Base-by-base conservation (phyloP, 2,329 filamentous ascomycete species). In the Ceratocystis diversiconidia region DNA sequence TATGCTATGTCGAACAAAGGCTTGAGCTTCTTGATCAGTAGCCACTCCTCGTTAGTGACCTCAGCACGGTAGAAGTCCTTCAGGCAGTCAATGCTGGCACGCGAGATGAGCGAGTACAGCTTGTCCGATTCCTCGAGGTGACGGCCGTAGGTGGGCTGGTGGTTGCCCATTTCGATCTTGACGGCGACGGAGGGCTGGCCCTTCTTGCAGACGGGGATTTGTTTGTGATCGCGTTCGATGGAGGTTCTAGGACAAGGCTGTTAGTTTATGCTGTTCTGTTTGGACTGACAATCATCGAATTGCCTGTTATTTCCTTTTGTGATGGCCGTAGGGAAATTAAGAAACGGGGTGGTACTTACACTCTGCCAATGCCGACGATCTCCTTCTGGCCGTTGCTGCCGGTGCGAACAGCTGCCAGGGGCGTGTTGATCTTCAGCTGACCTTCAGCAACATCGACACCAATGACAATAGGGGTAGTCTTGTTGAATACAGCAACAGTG, bases 161-260 rank as follows among this genome's bases (percentile, higher is more conserved):
- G 90, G 67, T 86, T 78, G 64, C 91, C 92, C 84, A 86, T 87
- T 78, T 99, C 95, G 72, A 99, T 95, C 82, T 99, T 99, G 79
- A 99, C 82, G 22, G 94, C 94, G 8, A 99, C 95, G 1, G 91
- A 95, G n/a, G 95, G 94, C 73, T 95, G 89, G 63, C 92, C 92
- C 78, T 91, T 92, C 77, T 99, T 99, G 80, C 90, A 95, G 66
- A 96, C 82, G 8, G 82, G 83, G 70, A 99, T 87, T 69, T 94
- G 85, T 79, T 99, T 99, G 83, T 99, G 94, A 71, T 99, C 95
- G 74, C 95, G 87, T 76, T 99, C 92, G 73, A 99, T 99, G 1
- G 88, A 92, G 65, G 89, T 89, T n/a, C 92, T 96, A 72, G 66
- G 36, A 17, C 12, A 32, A 19, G 44, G 7, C 19, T 52, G 70